Percentiles rank a stretch among this genome's conserved stretches.
Conservation (phyloP, 306 rosid genomes). For the Mucuna pruriens region DNA sequence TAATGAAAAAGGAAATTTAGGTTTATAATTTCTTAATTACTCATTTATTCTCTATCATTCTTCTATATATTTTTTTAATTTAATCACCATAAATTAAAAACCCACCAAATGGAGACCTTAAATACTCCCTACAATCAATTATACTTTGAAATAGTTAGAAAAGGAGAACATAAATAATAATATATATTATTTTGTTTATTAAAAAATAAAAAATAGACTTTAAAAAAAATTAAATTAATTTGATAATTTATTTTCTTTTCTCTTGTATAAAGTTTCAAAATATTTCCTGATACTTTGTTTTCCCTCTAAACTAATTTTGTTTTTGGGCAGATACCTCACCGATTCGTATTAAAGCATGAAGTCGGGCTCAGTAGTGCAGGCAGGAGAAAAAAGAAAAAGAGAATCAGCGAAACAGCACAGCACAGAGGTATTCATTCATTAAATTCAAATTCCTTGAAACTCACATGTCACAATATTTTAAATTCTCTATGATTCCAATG, state of each 20-base stretch:
- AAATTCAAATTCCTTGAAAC: neutral
- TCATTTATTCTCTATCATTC: neutral
- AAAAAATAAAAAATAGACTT: neutral
- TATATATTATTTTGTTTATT: neutral
- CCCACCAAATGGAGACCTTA: neutral
- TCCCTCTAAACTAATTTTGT: neutral
- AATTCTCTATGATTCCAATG: no score
- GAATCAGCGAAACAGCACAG: neutral
- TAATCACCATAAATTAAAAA: neutral
- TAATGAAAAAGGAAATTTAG: neutral
- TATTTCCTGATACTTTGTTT: neutral
- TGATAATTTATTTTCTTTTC: neutral
- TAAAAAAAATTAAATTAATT: neutral
- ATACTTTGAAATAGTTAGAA: neutral
- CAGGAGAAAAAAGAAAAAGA: neutral
- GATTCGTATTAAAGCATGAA: neutral
- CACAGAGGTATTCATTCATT: neutral
- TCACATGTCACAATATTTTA: no score
- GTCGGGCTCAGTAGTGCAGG: accelerated
- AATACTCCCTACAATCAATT: no score
- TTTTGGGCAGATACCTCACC: neutral
- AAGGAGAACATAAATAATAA: neutral
- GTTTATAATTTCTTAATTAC: neutral
- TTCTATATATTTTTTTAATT: neutral
- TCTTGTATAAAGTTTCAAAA: neutral